These are phyloP conservation scores for Candida ulmi DNA, from an alignment of 805 yeast species.

Conservation along the genomic window DNA sequence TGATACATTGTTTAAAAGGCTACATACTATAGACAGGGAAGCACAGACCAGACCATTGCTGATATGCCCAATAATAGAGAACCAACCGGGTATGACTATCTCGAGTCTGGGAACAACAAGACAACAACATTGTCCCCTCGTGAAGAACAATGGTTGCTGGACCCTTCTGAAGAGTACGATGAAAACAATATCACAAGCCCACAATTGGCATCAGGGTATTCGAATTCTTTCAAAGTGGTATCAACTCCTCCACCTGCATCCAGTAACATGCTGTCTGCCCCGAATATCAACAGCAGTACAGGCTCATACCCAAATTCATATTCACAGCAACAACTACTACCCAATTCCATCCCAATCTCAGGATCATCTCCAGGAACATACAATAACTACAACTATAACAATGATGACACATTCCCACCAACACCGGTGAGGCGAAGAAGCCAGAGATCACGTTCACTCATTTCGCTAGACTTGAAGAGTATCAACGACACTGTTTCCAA, in stretches of 20 bases:
- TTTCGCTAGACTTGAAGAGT: slow-evolving; percentile 18
- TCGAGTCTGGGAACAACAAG: not conserved
- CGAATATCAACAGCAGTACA: too few relatives aligned
- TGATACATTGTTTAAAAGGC: too few relatives aligned
- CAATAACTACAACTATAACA: not conserved
- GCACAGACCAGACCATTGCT: too few relatives aligned
- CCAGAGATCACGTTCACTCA: slow-evolving; percentile 16
- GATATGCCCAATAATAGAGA: too few relatives aligned
- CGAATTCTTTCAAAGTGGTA: slow-evolving; percentile 4
- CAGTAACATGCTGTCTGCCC: too few relatives aligned
- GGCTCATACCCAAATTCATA: too few relatives aligned
- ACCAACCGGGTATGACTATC: not conserved
- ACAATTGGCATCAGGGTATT: not conserved
- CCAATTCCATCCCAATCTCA: not conserved
- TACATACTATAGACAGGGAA: too few relatives aligned
- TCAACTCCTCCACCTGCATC: slow-evolving; percentile 6
- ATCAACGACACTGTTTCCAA: slow-evolving; percentile 18
- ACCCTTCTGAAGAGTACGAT: slow-evolving; percentile 1
- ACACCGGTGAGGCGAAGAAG: not conserved
- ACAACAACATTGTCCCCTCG: not conserved
- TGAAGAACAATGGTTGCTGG: slow-evolving; percentile 9
- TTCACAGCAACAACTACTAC: slow-evolving; percentile 1
- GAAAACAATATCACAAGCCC: too few relatives aligned
- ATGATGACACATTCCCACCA: not conserved
- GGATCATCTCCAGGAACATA: not conserved